Evolutionary conservation across 352 stramenopile species (phyloP).

Genomic region (Saprolegnia parasitica): DNA sequence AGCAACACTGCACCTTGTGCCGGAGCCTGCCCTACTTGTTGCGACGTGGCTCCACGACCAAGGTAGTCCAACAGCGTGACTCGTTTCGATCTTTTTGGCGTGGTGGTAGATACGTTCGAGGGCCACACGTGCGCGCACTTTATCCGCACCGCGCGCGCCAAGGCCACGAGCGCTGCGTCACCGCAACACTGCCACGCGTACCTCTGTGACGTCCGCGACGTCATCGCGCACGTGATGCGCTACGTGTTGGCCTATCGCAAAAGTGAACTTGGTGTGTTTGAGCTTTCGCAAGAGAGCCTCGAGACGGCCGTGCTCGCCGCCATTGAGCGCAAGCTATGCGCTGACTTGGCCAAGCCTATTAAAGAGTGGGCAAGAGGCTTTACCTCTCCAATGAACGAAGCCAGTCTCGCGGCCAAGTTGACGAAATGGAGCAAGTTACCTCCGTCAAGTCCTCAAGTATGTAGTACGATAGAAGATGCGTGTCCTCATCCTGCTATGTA

Average conservation of each 20-base stretch:
- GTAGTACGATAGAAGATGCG: background rate
- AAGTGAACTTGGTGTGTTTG: slow-evolving; percentile 24
- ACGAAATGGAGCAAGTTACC: slow-evolving; percentile 30
- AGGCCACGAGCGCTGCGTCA: slow-evolving; percentile 14
- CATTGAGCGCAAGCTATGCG: slow-evolving; percentile 35
- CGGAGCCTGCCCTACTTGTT: slow-evolving; percentile 12
- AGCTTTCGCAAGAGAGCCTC: background rate
- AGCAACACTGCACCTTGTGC: slow-evolving; percentile 16
- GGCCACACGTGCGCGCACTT: slow-evolving; percentile 33
- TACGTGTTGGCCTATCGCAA: slow-evolving; percentile 40
- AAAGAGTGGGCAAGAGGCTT: slow-evolving; percentile 28
- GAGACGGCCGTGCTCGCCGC: slow-evolving; percentile 31
- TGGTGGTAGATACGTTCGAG: slow-evolving; percentile 31
- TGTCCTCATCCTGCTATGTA: background rate
- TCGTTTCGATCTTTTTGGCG: background rate
- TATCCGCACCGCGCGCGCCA: slow-evolving; percentile 27
- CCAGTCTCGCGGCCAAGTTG: slow-evolving; percentile 25
- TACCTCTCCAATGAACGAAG: background rate
- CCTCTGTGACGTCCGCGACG: slow-evolving; percentile 37
- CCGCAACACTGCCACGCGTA: slow-evolving; percentile 31
- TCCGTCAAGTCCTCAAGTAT: slow-evolving; percentile 29
- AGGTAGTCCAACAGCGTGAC: background rate
- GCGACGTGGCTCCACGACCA: background rate
- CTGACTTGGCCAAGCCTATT: slow-evolving; percentile 31
- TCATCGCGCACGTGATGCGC: slow-evolving; percentile 35